Percentiles rank a stretch among this genome's conserved stretches.
Conservation (phyloP, 805 yeast genomes). For the Saccharomyces paradoxus region DNA sequence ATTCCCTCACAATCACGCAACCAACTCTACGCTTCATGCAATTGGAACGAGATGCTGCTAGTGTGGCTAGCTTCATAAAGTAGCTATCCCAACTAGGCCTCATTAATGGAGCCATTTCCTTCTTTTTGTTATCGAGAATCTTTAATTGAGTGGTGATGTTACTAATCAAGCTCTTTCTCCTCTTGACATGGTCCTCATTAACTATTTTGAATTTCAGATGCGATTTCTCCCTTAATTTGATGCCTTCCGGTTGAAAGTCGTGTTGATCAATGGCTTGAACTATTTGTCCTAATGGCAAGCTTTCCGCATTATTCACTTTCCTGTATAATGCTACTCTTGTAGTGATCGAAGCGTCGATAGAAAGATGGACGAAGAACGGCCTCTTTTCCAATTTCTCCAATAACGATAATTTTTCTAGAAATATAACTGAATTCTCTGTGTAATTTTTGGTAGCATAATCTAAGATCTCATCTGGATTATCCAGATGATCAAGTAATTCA, state of each 20-base stretch:
- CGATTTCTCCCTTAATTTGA: conserved; percentile 19
- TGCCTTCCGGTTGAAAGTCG: conserved; percentile 12
- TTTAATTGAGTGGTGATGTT: conserved; percentile 10
- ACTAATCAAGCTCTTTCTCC: conserved; percentile 6
- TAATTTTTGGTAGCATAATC: conserved; percentile 61
- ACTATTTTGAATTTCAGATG: conserved; percentile 19
- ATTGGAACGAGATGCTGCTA: conserved; percentile 87
- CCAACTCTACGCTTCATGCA: conserved; percentile 98
- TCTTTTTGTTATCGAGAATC: conserved; percentile 12
- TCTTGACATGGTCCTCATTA: conserved; percentile 1
- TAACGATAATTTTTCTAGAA: conserved; percentile 36
- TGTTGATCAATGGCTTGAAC: conserved; percentile 27
- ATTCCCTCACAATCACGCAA: conserved; percentile 82
- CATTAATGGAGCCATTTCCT: conserved; percentile 23
- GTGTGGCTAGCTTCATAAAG: conserved; percentile 85
- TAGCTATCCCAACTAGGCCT: conserved; percentile 96
- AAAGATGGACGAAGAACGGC: conserved; percentile 77
- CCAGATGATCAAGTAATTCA: conserved; percentile 11
- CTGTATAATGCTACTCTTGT: conserved; percentile 31
- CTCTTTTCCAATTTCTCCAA: conserved; percentile 48
- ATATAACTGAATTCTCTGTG: conserved; percentile 52
- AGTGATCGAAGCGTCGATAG: conserved; percentile 63
- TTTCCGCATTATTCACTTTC: conserved; percentile 7
- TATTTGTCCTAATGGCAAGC: conserved; percentile 29
- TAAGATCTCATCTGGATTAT: conserved; percentile 36